Conservation (phyloP, 345 rosid genomes). For the Conringia planisiliqua region DNA sequence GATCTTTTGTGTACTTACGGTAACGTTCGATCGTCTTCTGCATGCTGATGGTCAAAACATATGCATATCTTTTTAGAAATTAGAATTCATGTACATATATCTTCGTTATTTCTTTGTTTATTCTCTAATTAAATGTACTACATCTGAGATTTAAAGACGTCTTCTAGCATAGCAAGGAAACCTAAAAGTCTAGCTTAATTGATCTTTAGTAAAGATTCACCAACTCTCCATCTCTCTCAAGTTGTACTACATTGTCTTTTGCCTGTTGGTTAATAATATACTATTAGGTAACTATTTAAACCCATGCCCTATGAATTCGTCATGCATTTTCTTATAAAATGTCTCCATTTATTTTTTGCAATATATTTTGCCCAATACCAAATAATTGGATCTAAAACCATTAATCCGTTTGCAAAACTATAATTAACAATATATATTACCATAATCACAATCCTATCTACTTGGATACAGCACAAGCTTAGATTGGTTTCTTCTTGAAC, state of each 20-base stretch:
- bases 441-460: background rate
- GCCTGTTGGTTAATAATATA: background rate
- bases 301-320: constrained; percentile 3
- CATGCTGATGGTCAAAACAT: constrained; percentile 39
- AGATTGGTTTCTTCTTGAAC: background rate
- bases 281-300: constrained; percentile 28
- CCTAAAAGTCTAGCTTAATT: background rate
- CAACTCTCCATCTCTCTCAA: background rate
- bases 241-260: constrained; percentile 17
- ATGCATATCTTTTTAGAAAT: background rate
- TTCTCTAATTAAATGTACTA: background rate
- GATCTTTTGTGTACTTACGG: constrained; percentile 33
- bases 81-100: background rate
- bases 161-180: background rate
- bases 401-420: background rate
- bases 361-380: background rate
- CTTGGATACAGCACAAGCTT: background rate
- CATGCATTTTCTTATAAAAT: background rate
- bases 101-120: background rate
- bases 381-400: background rate
- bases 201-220: background rate
- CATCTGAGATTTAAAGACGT: background rate
- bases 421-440: background rate
- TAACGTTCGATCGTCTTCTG: constrained; percentile 52
- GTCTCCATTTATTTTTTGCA: background rate